Conservation (phyloP, 106 monocot species). For the Amphibolis antarctica region DNA sequence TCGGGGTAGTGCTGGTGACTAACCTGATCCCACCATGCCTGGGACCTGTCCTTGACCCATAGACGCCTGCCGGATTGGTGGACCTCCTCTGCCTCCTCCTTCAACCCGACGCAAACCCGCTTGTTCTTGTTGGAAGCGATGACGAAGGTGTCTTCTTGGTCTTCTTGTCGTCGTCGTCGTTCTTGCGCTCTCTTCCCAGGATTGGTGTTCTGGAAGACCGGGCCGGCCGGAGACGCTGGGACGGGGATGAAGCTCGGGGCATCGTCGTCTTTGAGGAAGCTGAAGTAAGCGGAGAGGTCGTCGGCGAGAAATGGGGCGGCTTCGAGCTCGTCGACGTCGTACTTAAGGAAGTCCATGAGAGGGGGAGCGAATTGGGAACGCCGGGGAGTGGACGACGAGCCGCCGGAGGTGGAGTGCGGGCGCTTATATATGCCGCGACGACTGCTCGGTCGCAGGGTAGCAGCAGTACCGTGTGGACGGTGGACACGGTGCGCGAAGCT, state of each 20-base stretch:
- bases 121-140: not conserved
- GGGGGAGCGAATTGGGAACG: too few relatives aligned
- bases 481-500: too few relatives aligned
- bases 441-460: too few relatives aligned
- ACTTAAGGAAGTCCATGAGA: conserved; percentile 3
- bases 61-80: conserved; percentile 8
- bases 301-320: not conserved
- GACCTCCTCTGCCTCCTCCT: not conserved
- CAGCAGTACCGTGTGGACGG: too few relatives aligned
- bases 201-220: not conserved
- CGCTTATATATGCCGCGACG: too few relatives aligned
- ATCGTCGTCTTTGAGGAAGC: not conserved
- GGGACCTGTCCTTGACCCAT: conserved; percentile 39
- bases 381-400: too few relatives aligned
- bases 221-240: not conserved
- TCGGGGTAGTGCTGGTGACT: conserved; percentile 27
- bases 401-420: too few relatives aligned
- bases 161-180: not conserved
- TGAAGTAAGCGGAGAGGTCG: not conserved
- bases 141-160: too few relatives aligned
- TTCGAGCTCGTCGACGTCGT: conserved; percentile 3
- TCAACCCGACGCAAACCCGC: not conserved
- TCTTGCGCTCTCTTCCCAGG: not conserved
- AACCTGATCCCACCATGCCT: conserved; percentile 34
- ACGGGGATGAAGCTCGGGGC: not conserved